Conservation (phyloP, 2,329 filamentous ascomycete species). For the Colletotrichum theobromicola region DNA sequence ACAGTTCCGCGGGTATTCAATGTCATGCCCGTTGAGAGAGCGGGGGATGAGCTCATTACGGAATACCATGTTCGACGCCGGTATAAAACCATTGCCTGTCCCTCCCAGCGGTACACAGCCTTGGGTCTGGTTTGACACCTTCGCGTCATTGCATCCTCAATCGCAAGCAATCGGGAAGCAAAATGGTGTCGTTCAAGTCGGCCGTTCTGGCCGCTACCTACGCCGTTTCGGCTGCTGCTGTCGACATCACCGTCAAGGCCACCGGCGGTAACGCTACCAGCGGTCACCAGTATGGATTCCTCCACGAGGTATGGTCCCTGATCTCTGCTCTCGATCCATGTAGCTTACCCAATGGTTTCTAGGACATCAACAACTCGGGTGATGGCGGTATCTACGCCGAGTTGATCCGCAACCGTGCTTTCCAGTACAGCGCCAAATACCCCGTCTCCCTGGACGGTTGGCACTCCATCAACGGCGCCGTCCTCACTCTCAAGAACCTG, state of each 20-base stretch:
- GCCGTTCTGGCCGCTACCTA: constrained; percentile 24
- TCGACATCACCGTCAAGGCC: constrained; percentile 47
- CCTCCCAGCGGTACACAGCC: fast-evolving
- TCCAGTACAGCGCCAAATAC: constrained; percentile 58
- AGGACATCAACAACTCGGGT: constrained; percentile 72
- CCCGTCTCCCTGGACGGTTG: constrained; percentile 51
- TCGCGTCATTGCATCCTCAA: constrained; percentile 4
- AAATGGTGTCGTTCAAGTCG: constrained; percentile 22
- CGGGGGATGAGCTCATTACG: not conserved
- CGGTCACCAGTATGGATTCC: constrained; percentile 50
- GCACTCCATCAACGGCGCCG: constrained; percentile 46
- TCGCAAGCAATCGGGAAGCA: constrained; percentile 4
- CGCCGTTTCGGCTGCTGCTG: constrained; percentile 29
- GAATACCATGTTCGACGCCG: not conserved
- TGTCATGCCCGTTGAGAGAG: not conserved
- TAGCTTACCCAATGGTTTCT: not conserved
- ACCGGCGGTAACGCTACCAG: constrained; percentile 47
- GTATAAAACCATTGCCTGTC: not conserved
- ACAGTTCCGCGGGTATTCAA: not conserved
- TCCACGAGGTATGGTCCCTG: constrained; percentile 42
- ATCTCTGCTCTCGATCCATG: not conserved
- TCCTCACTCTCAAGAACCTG: constrained; percentile 51
- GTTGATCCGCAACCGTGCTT: constrained; percentile 72
- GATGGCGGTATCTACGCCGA: constrained; percentile 78
- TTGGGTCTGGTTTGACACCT: not conserved